Evolutionary conservation across 257 asterid genomes (phyloP), one percentile per base, ranked within the genome.

Genomic region (Catharanthus roseus): DNA sequence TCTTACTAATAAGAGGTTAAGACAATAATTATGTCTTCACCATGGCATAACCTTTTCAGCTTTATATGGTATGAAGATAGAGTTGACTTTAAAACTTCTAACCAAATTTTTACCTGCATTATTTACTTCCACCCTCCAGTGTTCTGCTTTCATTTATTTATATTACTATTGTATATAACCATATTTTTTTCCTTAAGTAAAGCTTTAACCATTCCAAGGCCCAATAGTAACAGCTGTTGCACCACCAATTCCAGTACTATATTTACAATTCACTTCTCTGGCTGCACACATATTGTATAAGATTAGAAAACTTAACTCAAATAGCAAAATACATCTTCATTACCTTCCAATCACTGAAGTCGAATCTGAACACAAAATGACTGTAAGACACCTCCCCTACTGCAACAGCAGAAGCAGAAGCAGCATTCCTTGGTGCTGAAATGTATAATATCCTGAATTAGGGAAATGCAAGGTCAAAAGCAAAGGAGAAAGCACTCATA

Each of bases 341-440:
- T 86, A 95, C 99, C 97, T 95, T 87, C 97, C 97, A 95, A 80
- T 95, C 97, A 13, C 74, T 80, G 45, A 75, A 91, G 82, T 95
- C 97, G 44, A 78, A 88, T 86, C 96, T 83, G 83, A 91, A 91
- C 45, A 88, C 86, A 71, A 95, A 95, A 77, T 95, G 97, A 75
- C 68, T 65, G 81, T 82, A 88, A 51, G 87, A 64, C 70, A 82
- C 91, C 62, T 89, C 92, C 74, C 96, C 95, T 67, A 95, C 82
- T 63, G 54, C 82, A 77, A 95, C 83, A 36, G 91, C 89, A 63
- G 75, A 70, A 15, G 97, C 88, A 71, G 87, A 79, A 78, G 99
- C 93, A 65, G 96, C 96, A 81, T 95, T 91, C 84, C 77, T 89
- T 65, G 97, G 99, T 65, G 86, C 97, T 91, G 85, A 47, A 60